A percentile compares a stretch with the other conserved stretches of the same genome.
Conservation (phyloP, 306 rosid genomes). For the Citrullus colocynthis region DNA sequence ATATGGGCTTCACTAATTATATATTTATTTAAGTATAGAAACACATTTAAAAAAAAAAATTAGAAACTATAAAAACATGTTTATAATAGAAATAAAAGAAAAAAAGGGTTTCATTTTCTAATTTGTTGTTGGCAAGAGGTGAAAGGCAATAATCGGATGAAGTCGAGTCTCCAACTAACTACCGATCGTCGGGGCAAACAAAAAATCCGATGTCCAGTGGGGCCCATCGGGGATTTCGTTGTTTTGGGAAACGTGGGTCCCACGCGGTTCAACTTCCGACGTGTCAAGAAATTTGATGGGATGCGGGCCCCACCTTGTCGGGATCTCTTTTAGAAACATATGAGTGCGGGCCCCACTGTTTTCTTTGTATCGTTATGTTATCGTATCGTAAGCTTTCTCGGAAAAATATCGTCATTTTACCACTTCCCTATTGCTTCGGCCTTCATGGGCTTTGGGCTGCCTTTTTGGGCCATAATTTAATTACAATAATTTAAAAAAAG, state of each 20-base stretch:
- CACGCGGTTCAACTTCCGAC: not conserved
- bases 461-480: no score
- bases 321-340: not conserved
- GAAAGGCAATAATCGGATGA: not conserved
- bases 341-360: not conserved
- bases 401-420: not conserved
- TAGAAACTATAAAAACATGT: no score
- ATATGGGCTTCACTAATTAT: no score
- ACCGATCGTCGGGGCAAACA: not conserved
- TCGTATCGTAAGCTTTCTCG: not conserved
- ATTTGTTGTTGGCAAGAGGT: not conserved
- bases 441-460: no score
- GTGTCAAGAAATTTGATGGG: constrained; percentile 3
- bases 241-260: not conserved
- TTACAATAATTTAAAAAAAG: no score
- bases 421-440: not conserved
- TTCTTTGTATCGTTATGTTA: not conserved
- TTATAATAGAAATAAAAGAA: no score
- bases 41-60: no score
- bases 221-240: not conserved
- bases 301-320: not conserved
- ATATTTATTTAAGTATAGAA: no score
- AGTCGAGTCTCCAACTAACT: not conserved
- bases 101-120: no score
- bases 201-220: not conserved